A percentile compares a stretch with the other conserved stretches of the same genome.
Conservation (phyloP, 345 rosid genomes). For the Gossypium turneri region DNA sequence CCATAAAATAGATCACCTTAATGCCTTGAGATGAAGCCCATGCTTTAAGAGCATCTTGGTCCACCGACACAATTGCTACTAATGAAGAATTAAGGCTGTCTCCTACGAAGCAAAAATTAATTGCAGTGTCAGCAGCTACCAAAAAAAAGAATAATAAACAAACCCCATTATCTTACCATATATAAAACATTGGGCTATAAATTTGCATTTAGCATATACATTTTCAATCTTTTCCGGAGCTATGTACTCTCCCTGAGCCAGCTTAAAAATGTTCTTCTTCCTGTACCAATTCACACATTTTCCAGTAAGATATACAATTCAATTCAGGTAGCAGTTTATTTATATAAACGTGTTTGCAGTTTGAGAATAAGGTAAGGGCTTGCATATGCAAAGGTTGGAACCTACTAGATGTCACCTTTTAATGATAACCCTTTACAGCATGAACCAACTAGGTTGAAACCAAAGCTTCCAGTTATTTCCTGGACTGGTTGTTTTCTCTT, state of each 20-base stretch:
- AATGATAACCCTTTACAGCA: no score
- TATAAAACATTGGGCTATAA: constrained; percentile 74
- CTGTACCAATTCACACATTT: constrained; percentile 34
- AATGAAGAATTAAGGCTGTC: constrained; percentile 88
- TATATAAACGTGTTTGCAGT: no score
- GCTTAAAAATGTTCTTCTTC: constrained; percentile 96
- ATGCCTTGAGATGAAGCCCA: constrained; percentile 89
- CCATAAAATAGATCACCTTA: constrained; percentile 37
- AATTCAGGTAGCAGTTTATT: no score
- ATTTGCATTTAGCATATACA: constrained; percentile 84
- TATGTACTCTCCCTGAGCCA: constrained; percentile 99
- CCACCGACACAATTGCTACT: constrained; percentile 84
- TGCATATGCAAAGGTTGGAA: no score
- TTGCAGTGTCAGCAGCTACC: constrained; percentile 12
- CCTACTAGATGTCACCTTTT: no score
- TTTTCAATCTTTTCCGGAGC: constrained; percentile 99
- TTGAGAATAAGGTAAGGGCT: no score
- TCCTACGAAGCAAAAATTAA: constrained; percentile 40
- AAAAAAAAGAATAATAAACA: not conserved
- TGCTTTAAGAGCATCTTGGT: constrained; percentile 66
- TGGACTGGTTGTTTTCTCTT: no score
- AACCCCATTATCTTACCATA: constrained; percentile 45
- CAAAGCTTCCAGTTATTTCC: no score
- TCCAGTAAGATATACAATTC: not conserved
- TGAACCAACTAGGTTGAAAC: no score